These are phyloP conservation scores for Uronychia setigera DNA, from an alignment of 73 alveolate species.

Conservation along the genomic window DNA sequence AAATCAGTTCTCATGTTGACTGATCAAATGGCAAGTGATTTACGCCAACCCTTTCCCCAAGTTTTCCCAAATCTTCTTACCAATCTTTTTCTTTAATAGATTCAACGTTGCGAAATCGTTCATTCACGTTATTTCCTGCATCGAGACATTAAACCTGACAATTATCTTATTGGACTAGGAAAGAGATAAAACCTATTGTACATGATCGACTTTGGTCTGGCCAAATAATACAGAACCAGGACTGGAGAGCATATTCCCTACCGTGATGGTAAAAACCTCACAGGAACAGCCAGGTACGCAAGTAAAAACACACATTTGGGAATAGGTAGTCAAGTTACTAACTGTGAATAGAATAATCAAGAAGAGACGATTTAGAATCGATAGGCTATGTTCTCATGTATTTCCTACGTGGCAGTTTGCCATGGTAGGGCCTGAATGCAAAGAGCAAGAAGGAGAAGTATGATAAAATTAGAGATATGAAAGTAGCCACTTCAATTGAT, in stretches of 20 bases:
- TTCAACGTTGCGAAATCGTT: constrained; percentile 32
- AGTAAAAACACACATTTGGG: constrained; percentile 73
- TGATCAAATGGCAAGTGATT: constrained; percentile 68
- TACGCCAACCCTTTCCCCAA: not conserved
- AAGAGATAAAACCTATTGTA: constrained; percentile 72
- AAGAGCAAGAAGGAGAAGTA: constrained; percentile 67
- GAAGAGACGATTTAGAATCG: constrained; percentile 83
- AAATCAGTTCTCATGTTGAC: constrained; percentile 82
- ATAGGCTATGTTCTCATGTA: constrained; percentile 74
- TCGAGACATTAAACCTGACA: constrained; percentile 97
- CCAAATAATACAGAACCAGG: constrained; percentile 70
- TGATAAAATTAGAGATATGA: constrained; percentile 66
- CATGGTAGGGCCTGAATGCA: constrained; percentile 75
- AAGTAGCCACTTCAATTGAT: constrained; percentile 70
- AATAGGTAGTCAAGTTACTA: not conserved
- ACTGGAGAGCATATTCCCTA: constrained; percentile 80
- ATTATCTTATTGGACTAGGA: constrained; percentile 92
- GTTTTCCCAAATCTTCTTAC: no score
- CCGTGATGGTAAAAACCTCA: constrained; percentile 70
- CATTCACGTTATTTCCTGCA: constrained; percentile 91
- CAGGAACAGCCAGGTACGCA: constrained; percentile 85
- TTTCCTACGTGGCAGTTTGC: constrained; percentile 65
- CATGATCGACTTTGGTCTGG: constrained; percentile 76
- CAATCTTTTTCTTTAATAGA: no score
- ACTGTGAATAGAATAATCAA: constrained; percentile 51